Evolutionary conservation across 495 filamentous ascomycete species (phyloP), one percentile per base, ranked within the genome.

Genomic region (Recurvomyces mirabilis): DNA sequence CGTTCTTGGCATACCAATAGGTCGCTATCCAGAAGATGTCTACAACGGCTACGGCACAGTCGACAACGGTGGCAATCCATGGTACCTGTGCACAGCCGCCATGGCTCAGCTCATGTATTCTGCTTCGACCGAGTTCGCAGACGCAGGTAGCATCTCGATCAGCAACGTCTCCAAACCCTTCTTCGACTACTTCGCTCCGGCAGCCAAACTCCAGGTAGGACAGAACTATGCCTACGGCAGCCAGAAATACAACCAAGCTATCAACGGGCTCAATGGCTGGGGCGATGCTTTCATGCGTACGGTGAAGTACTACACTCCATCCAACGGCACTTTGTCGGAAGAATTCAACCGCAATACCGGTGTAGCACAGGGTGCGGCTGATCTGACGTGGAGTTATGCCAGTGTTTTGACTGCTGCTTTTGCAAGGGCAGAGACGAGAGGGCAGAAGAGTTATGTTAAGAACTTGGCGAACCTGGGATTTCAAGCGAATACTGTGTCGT

Each of bases 1-100:
- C 5, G 23, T 33, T 17, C 50, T 57, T 25, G 54, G 50, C 19
- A 49, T 53, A 21, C 54, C 54, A 10, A 39, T 57, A 19, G 54
- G 67, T n/a, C 57, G 67, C 4, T 70, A 69, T 45, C 63, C 63
- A 1, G 65, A 68, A 52, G 67, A 70, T 41, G 56, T 61, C 13
- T 70, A 70, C 47, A 60, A 67, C 41, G 67, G 67, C 17, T 59
- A 59, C 31, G 64, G 60, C 26, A 64, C 53, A 22, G 24, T 34
- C 6, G 13, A 24, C 6, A 38, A 45, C 21, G 64, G 59, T 20
- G 67, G 67, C 3, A 66, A 70, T 47, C 65, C 67, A 17, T 70
- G 67, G 67, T 70, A 68, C 50, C 60, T 70, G 5, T 67, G 64
- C 47, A 70, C 67, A 15, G 48, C 58, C 5, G 46, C 52, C 2